Evolutionary conservation across 352 stramenopile genomes (phyloP), one percentile per base, ranked within the genome.

Genomic region (Phytopythium ostracodes): DNA sequence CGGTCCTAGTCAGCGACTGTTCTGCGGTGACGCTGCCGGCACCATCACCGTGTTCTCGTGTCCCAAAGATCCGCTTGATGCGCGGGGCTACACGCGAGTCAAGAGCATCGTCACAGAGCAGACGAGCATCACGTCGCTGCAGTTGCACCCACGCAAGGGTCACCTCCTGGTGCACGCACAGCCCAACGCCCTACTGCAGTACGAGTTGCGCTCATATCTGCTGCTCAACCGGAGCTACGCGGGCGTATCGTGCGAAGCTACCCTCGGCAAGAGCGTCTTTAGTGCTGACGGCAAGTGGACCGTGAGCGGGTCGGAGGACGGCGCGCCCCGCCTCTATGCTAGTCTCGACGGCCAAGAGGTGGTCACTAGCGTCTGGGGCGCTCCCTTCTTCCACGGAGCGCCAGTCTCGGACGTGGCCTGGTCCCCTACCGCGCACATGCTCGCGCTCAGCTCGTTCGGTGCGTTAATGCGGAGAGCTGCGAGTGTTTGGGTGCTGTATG

Each of bases 181-280:
- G 38, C 78, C 77, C 4, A 86, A 82, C 38, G 61, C 64, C 10
- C 64, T 94, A 35, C 72, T 91, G 12, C 81, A 92, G 59, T 91
- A 87, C 59, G 82, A 94, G 36, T 54, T 90, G 46, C 81, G 82
- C 4, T 91, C 82, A 9, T 94, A 86, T 57, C 51, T 92, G 51
- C 59, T 91, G 31, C 67, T 92, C 11, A 86, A 90, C 71, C 91
- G 88, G 52, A 84, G 67, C 57, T 90, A 90, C 60, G 50, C 66
- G 2, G 79, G 82, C 12, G 60, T 91, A 4, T 54, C 56, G 24
- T 88, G 75, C 40, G 65, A 88, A 50, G 66, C 71, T 4, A 60
- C 84, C 29, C 60, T 88, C 1, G 60, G 83, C 22, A 76, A 79
- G 60, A 84, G 76, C 31, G 50, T 49, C 0, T 91, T 90, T 61